phyloP scores from a whole-genome alignment of 2,329 filamentous ascomycete species.

The Pseudogymnoascus sp. region DNA sequence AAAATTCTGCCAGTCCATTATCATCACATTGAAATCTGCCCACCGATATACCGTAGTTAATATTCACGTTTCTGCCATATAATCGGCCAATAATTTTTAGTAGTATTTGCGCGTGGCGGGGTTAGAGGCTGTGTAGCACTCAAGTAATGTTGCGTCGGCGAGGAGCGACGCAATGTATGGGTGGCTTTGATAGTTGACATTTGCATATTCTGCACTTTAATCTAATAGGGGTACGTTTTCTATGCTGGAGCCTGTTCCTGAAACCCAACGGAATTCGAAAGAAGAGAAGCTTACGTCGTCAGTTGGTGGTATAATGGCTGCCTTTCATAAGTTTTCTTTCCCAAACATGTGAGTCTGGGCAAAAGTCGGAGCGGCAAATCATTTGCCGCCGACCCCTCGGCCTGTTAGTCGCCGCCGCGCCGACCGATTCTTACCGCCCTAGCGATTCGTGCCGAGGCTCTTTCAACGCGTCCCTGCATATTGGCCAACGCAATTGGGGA shows the following conservation, averaged over 20 bases:
- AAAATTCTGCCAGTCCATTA: too few relatives aligned
- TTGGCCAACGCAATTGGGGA: constrained; percentile 3
- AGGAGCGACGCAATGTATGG: too few relatives aligned
- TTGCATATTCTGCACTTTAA: background rate
- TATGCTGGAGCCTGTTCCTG: background rate
- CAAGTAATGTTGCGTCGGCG: too few relatives aligned
- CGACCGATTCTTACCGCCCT: background rate
- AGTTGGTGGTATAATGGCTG: background rate
- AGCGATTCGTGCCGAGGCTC: constrained; percentile 1
- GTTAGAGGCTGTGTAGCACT: too few relatives aligned
- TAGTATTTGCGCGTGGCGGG: too few relatives aligned
- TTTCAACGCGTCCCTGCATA: background rate
- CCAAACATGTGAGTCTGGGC: background rate
- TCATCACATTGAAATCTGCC: too few relatives aligned
- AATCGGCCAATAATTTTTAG: too few relatives aligned
- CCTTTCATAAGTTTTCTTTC: background rate
- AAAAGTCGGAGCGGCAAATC: background rate
- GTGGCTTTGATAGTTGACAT: too few relatives aligned
- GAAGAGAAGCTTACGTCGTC: background rate
- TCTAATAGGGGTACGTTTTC: background rate
- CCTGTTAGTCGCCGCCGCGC: constrained; percentile 4
- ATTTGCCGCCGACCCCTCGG: background rate
- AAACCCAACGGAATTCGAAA: background rate
- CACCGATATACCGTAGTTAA: too few relatives aligned
- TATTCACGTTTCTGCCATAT: too few relatives aligned